Conservation (phyloP, 2,329 filamentous ascomycete genomes). For the Fusarium sp. region DNA sequence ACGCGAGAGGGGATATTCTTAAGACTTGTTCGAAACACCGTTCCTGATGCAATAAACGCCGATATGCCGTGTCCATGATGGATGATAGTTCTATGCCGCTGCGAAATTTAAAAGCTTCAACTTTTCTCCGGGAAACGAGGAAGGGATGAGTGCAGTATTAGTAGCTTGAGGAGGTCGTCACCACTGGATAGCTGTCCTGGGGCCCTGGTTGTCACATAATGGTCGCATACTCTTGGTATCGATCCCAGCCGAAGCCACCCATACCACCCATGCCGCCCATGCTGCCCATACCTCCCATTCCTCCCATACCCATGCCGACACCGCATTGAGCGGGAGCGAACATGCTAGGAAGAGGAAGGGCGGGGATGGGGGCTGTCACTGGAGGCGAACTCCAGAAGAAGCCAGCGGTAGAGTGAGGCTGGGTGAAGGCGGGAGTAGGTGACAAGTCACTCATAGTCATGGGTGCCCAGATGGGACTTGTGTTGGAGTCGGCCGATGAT, state of each 20-base stretch:
- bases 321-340: conserved; percentile 82
- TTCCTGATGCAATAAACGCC: conserved; percentile 59
- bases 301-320: conserved; percentile 78
- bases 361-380: conserved; percentile 77
- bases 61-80: conserved; percentile 50
- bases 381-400: conserved; percentile 85
- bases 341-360: conserved; percentile 87
- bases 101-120: conserved; percentile 49
- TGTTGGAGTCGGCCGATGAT: conserved; percentile 76
- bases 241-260: conserved; percentile 84
- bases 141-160: conserved; percentile 50
- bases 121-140: conserved; percentile 51
- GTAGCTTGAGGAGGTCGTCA: conserved; percentile 60
- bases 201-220: conserved; percentile 82
- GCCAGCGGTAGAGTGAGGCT: conserved; percentile 76
- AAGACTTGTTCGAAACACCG: conserved; percentile 53
- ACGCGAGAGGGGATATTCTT: conserved; percentile 53
- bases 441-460: conserved; percentile 83
- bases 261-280: conserved; percentile 70
- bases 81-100: conserved; percentile 54
- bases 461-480: conserved; percentile 80
- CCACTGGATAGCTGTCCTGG: conserved; percentile 59
- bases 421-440: conserved; percentile 80
- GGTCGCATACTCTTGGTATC: conserved; percentile 85
- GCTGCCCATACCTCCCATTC: conserved; percentile 74